Base-by-base conservation (phyloP, 768 basidiomycete species). In the Cubamyces sp. region DNA sequence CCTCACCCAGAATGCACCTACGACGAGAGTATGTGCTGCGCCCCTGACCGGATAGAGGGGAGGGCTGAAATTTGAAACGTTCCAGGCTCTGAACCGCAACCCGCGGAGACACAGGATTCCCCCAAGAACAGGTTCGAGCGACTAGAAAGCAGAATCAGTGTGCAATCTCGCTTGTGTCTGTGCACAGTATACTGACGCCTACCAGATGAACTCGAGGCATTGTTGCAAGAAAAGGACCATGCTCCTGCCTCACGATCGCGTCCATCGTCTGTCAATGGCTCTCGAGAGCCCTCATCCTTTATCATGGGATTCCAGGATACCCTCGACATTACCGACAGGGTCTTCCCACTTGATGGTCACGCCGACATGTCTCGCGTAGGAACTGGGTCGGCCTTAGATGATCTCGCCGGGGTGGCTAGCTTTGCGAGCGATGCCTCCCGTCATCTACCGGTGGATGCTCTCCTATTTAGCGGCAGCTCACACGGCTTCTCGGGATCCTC, bases 1-100 rank as follows among this genome's bases (percentile, higher is more conserved):
- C 69, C 81, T 0, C 77, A 75, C 48, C 88, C 87, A 14, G 86
- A 88, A 57, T 92, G 90, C 69, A 91, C 88, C n/a, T 91, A 84
- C 64, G 90, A 91, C 66, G 90, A 91, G 64, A 76, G 87, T 86
- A 68, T 47, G 77, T 62, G n/a, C 3, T 25, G 47, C 64, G 34
- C 9, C 23, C 48, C 48, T 23, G 48, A 30, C n/a, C 19, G 6
- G 6, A 43, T 15, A 43, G 34, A 49, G 48, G 2, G 3, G 19
- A 16, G 9, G 16, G 48, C 15, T 19, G 21, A 15, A 54, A 8
- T 18, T 34, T 23, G 28, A 54, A n/a, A 23, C n/a, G 11, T 8
- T 30, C n/a, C 60, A 85, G 82, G 80, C 42, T 73, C 76, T 42
- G 81, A 82, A 61, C 54, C 68, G 18, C 71, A 71, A 30, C 75